Percentiles rank a stretch among this genome's conserved stretches.
These are phyloP conservation scores for Umbelopsis ramanniana DNA, from an alignment of 192 early-diverging fungal species.

Conservation along the genomic window DNA sequence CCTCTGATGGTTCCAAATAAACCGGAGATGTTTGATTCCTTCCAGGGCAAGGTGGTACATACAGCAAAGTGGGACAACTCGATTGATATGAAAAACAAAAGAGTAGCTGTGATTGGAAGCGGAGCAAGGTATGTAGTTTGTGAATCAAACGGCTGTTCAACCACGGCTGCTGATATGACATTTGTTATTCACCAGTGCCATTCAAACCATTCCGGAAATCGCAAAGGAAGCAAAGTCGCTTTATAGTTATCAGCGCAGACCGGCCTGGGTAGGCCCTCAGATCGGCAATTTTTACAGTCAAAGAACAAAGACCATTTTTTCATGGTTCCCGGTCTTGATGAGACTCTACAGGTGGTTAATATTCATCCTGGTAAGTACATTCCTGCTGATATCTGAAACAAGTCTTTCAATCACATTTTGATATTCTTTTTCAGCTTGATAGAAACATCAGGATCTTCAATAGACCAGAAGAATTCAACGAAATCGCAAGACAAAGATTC, in stretches of 20 bases:
- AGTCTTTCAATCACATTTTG: no score
- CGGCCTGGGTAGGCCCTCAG: constrained; percentile 50
- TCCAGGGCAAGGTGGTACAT: constrained; percentile 57
- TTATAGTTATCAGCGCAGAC: constrained; percentile 56
- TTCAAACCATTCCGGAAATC: constrained; percentile 54
- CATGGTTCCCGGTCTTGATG: constrained; percentile 43
- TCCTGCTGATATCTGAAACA: neutral
- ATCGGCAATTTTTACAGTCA: constrained; percentile 36
- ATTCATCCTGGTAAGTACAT: constrained; percentile 23
- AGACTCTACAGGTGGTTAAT: constrained; percentile 22
- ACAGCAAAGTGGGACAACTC: constrained; percentile 57
- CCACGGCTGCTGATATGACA: neutral
- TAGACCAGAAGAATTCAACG: neutral
- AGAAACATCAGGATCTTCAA: neutral
- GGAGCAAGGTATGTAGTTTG: constrained; percentile 46
- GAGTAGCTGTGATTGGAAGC: constrained; percentile 53
- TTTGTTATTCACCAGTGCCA: constrained; percentile 36
- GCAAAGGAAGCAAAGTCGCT: constrained; percentile 45
- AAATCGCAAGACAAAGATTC: neutral
- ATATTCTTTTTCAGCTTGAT: neutral
- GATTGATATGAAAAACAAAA: constrained; percentile 50
- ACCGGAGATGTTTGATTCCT: constrained; percentile 52
- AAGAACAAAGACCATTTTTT: constrained; percentile 43
- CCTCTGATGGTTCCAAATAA: constrained; percentile 50
- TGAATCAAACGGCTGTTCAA: neutral